phyloP scores from a whole-genome alignment of 257 asterid species.

The Solanum megistacrolobum region DNA sequence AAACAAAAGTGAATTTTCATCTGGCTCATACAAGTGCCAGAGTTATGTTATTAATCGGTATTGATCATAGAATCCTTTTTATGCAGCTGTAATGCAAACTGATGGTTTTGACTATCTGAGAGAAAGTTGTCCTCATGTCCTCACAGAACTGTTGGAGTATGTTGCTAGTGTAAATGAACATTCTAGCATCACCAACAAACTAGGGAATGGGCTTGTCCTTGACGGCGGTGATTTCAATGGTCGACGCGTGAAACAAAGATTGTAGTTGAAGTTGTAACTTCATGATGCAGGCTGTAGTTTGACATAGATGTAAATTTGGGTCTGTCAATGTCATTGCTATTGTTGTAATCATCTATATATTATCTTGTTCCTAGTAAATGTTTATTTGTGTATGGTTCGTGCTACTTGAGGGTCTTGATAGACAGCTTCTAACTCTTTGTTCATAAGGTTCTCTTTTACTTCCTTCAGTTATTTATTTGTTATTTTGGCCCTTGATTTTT shows the following conservation, averaged over 20 bases:
- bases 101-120: constrained; percentile 84
- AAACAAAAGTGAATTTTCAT: background rate
- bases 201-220: constrained; percentile 37
- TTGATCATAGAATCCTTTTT: background rate
- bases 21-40: background rate
- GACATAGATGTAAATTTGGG: constrained; percentile 1
- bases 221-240: constrained; percentile 70
- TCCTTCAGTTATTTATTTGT: background rate
- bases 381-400: background rate
- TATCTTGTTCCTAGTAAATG: background rate
- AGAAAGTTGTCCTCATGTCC: constrained; percentile 83
- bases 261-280: constrained; percentile 14
- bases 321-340: background rate
- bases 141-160: constrained; percentile 73
- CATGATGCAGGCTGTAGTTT: background rate
- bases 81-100: constrained; percentile 96
- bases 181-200: constrained; percentile 40
- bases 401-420: background rate
- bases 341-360: background rate
- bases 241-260: constrained; percentile 90
- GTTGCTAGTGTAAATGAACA: constrained; percentile 80
- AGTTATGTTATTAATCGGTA: background rate
- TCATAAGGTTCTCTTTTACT: background rate
- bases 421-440: background rate
- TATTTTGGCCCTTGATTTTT: background rate